Conservation (phyloP, 352 stramenopile species). For the Globisporangium camurandrum region DNA sequence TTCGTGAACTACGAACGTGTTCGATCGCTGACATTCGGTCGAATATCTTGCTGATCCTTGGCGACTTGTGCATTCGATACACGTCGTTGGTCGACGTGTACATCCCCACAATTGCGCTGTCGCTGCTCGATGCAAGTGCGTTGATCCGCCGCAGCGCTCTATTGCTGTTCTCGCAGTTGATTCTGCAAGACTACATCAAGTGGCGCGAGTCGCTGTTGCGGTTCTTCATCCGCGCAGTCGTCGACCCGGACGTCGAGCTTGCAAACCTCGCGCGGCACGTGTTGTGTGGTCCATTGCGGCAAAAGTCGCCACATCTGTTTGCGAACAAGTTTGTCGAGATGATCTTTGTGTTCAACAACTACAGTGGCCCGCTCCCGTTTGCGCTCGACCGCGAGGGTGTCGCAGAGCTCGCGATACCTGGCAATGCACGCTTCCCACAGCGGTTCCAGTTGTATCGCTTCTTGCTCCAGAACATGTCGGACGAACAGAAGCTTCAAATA, state of each 20-base stretch:
- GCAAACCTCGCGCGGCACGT: slow-evolving; percentile 90
- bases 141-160: slow-evolving; percentile 92
- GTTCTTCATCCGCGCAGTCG: slow-evolving; percentile 92
- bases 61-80: slow-evolving; percentile 95
- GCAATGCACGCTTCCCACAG: slow-evolving; percentile 45
- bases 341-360: slow-evolving; percentile 94
- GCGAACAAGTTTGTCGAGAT: slow-evolving; percentile 96
- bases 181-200: slow-evolving; percentile 98
- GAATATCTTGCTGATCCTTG: slow-evolving; percentile 95
- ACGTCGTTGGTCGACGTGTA: slow-evolving; percentile 95
- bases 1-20: slow-evolving; percentile 88
- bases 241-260: slow-evolving; percentile 92
- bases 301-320: slow-evolving; percentile 92
- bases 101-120: slow-evolving; percentile 93
- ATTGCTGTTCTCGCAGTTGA: slow-evolving; percentile 92
- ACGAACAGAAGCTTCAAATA: slow-evolving; percentile 95
- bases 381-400: slow-evolving; percentile 58
- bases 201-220: slow-evolving; percentile 94
- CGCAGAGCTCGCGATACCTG: slow-evolving; percentile 50
- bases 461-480: slow-evolving; percentile 91
- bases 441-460: slow-evolving; percentile 92
- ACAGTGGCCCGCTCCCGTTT: slow-evolving; percentile 53
- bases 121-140: slow-evolving; percentile 82
- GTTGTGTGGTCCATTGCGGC: slow-evolving; percentile 85
- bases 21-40: slow-evolving; percentile 85